Evolutionary conservation across 2,329 filamentous ascomycete species (phyloP), one percentile per base, ranked within the genome.

Genomic region (Cercospora citrullina): DNA sequence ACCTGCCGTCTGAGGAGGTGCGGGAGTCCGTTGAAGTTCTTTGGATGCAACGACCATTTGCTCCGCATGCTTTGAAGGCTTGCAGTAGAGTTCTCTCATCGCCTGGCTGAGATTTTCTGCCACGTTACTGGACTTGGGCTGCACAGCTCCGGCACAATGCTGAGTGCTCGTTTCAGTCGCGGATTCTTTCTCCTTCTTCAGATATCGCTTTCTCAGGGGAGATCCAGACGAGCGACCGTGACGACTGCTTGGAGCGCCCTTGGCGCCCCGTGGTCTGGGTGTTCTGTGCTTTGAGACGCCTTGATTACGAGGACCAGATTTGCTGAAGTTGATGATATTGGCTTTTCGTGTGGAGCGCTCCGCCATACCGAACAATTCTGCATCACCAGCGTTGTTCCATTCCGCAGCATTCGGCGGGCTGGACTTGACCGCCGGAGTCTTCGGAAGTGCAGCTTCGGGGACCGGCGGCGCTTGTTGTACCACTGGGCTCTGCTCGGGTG

Each of bases 291-390:
- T 31, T 16, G 61, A n/a, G 14, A 59, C 51, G 21, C 77, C 76
- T 66, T 78, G 77, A 59, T 79, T 79, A 3, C 69, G 74, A 6
- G 76, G 76, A 8, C 76, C 77, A 8, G 64, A 51, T n/a, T 70
- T 70, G 45, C 69, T 69, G 26, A 77, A 78, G 21, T 59, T 66
- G 26, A 78, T 73, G 65, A 77, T 70, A 2, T 71, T 71, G 16
- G 73, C 61, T 39, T 76, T 77, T 8, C 69, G 71, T 16, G 62
- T 58, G 10, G 69, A 63, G 18, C 65, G 64, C 30, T 55, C 55
- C 28, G 64, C 65, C 36, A 48, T 59, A 6, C 36, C 51, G 26
- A 57, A 55, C 18, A 58, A 21, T 23, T 63, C 26, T 31, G 14
- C 30, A 26, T 48, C 36, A 65, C 61, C 8, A 62, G 68, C 57